Evolutionary conservation across 352 stramenopile genomes (phyloP).

Genomic region (Pythium dissotocum): DNA sequence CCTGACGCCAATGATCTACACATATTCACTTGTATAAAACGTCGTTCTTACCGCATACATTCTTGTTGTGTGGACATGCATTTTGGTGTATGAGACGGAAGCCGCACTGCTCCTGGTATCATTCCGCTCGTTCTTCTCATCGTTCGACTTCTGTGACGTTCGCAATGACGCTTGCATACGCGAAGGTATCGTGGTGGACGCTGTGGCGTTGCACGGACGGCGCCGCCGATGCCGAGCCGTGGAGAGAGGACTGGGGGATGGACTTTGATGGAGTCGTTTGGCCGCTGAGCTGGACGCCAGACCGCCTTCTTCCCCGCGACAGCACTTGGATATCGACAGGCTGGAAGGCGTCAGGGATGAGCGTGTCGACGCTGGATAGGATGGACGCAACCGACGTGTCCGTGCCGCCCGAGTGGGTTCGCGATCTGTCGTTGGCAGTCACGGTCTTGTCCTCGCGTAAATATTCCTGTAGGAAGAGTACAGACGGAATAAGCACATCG

Average conservation of each 20-base stretch:
- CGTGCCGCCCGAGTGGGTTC: slow-evolving; percentile 26
- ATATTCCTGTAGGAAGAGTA: slow-evolving; percentile 18
- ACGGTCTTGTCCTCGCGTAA: slow-evolving; percentile 27
- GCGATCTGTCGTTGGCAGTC: slow-evolving; percentile 25
- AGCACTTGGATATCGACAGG: slow-evolving; percentile 41
- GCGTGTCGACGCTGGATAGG: slow-evolving; percentile 26
- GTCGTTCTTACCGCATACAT: too few species aligned
- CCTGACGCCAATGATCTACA: too few species aligned
- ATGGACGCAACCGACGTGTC: slow-evolving; percentile 38
- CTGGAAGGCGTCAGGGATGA: slow-evolving; percentile 37
- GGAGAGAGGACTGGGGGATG: slow-evolving; percentile 8
- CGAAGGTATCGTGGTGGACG: not conserved
- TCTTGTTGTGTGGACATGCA: too few species aligned
- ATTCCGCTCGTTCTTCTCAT: not conserved
- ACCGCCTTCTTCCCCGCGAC: slow-evolving; percentile 24
- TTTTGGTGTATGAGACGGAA: too few species aligned
- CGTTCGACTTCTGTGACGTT: not conserved
- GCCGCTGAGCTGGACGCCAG: slow-evolving; percentile 26
- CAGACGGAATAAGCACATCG: not conserved
- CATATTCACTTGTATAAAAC: too few species aligned
- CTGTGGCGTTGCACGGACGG: slow-evolving; percentile 14
- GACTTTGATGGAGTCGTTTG: slow-evolving; percentile 24
- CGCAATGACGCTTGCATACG: not conserved
- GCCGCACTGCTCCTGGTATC: too few species aligned
- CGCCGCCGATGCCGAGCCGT: not conserved